These are phyloP conservation scores for Aspergillus nidulans DNA, from an alignment of 495 filamentous ascomycete species.

Conservation along the genomic window DNA sequence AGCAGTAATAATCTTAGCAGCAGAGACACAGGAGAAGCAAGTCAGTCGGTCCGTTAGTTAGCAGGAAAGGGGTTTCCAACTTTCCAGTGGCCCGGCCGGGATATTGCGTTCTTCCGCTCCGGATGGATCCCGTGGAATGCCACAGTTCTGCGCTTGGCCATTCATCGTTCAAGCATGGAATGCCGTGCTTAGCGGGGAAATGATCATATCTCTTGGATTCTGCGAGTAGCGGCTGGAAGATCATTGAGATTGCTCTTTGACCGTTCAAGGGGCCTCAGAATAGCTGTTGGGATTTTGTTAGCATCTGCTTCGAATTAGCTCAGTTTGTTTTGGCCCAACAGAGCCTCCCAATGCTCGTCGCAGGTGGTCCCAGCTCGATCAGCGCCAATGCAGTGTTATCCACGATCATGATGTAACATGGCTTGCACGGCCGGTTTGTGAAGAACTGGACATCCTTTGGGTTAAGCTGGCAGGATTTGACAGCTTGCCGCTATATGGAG, in stretches of 20 bases:
- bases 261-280: background rate
- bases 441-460: too few species aligned
- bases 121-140: slow-evolving; percentile 13
- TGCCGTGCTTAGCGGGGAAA: slow-evolving; percentile 15
- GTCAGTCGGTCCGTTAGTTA: slow-evolving; percentile 18
- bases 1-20: slow-evolving; percentile 17
- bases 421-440: background rate
- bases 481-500: background rate
- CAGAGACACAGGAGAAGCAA: slow-evolving; percentile 22
- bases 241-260: background rate
- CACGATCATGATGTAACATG: background rate
- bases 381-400: background rate
- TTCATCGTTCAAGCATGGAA: slow-evolving; percentile 6
- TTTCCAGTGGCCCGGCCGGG: slow-evolving; percentile 1
- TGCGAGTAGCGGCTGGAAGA: background rate
- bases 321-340: background rate
- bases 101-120: slow-evolving; percentile 5
- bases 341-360: background rate
- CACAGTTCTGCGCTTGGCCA: slow-evolving; percentile 11
- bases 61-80: slow-evolving; percentile 18
- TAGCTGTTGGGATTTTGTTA: background rate
- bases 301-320: slow-evolving; percentile 1
- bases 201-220: slow-evolving; percentile 4
- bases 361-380: background rate
- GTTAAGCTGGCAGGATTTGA: background rate